Conservation (phyloP, 163 green algal species). For the Chloromonas sp. region DNA sequence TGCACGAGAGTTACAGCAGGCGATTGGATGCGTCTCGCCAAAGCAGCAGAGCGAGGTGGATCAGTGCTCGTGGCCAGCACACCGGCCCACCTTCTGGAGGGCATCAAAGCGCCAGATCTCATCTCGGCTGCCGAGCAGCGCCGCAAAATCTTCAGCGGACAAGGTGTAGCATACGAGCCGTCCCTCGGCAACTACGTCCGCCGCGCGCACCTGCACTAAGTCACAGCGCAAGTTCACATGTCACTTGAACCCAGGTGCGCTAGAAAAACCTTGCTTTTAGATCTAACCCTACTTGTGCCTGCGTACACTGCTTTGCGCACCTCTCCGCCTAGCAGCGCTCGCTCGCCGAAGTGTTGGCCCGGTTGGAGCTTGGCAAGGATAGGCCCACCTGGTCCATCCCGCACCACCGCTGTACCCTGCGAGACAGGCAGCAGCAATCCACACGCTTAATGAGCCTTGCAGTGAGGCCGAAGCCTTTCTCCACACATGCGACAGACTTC, state of each 20-base stretch:
- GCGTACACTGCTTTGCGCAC: not conserved
- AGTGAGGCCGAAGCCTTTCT: too few species aligned
- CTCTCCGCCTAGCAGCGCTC: slow-evolving; percentile 55
- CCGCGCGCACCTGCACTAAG: slow-evolving; percentile 18
- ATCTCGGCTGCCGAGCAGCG: slow-evolving; percentile 77
- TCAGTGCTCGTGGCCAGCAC: not conserved
- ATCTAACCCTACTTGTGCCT: too few species aligned
- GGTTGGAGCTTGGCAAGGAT: slow-evolving; percentile 42
- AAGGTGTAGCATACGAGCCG: slow-evolving; percentile 71
- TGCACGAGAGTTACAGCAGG: slow-evolving; percentile 10
- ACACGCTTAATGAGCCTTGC: too few species aligned
- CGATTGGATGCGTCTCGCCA: too few species aligned
- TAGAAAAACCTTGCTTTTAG: too few species aligned
- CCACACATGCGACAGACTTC: too few species aligned
- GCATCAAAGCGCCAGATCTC: slow-evolving; percentile 80
- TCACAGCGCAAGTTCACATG: not conserved
- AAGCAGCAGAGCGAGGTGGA: too few species aligned
- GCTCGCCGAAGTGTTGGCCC: slow-evolving; percentile 77
- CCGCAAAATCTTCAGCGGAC: slow-evolving; percentile 55
- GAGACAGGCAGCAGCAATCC: not conserved
- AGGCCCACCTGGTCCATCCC: slow-evolving; percentile 25
- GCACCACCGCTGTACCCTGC: slow-evolving; percentile 58
- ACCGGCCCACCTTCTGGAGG: slow-evolving; percentile 57
- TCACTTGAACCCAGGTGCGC: too few species aligned
- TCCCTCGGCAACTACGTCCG: slow-evolving; percentile 37